Base-by-base conservation (phyloP, 2,329 filamentous ascomycete species). In the Penicillium sp. region DNA sequence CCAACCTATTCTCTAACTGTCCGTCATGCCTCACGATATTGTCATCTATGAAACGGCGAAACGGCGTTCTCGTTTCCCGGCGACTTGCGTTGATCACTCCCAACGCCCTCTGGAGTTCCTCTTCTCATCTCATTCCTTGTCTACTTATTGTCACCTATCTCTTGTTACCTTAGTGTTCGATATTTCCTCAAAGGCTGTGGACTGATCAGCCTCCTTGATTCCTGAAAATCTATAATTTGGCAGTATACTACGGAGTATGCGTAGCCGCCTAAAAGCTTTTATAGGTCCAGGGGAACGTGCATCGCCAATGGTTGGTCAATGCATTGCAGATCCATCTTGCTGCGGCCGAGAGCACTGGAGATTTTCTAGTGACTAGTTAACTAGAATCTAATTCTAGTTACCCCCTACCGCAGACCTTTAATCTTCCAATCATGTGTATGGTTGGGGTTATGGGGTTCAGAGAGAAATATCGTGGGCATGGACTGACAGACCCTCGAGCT, bases 21-120 rank as follows among this genome's bases (percentile, higher is more conserved):
- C 59, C 46, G 48, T 63, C 50, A 67, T 63, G 64, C 52, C 55
- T 67, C 56, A 67, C 55, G 64, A 67, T 56, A 47, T 57, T 47
- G 31, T 51, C 43, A 59, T 60, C 51, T 60, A 56, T 48, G 58
- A 63, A 56, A 48, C 52, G 63, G 64, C 63, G 63, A 63, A 56
- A 48, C 52, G 63, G 64, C 63, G 63, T 65, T 61, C 54, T 44
- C 48, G 27, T 54, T 48, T 29, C 40, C 24, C 40, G 55, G 60
- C 46, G 60, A 57, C 54, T 21, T 56, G 47, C 51, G 36, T 27
- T 45, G 51, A 46, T 39, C 43, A 39, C 21, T 16, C 24, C 16
- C 24, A 21, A 27, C 45, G 14, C 27, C 45, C 32, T 40, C n/a
- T 45, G 34, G 51, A 54, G 45, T 31, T 45, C 32, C 44, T 27